Conservation (phyloP, 179 eudicot species). For the Beta macrorhiza region DNA sequence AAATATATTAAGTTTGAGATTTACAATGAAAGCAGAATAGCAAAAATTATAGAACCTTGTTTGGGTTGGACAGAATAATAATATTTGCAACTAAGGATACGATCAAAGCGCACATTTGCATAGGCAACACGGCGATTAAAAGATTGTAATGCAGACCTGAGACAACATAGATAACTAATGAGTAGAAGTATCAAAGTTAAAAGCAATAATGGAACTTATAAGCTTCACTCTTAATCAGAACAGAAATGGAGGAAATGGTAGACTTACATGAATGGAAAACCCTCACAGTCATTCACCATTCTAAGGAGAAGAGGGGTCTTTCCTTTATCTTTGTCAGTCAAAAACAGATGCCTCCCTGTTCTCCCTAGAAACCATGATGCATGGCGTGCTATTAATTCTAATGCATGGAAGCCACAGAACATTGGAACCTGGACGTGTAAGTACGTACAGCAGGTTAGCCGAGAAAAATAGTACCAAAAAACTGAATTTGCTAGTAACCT, state of each 20-base stretch:
- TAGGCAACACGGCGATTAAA: constrained; percentile 79
- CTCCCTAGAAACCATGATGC: constrained; percentile 73
- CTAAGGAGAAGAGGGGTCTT: constrained; percentile 74
- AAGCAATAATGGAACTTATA: not conserved
- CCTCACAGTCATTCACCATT: constrained; percentile 67
- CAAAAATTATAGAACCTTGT: no score
- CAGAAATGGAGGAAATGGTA: not conserved
- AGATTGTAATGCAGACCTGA: constrained; percentile 81
- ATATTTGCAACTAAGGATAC: constrained; percentile 58
- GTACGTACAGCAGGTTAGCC: not conserved
- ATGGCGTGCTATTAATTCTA: constrained; percentile 62
- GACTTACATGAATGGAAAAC: constrained; percentile 71
- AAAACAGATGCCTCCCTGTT: constrained; percentile 61
- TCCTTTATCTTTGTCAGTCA: constrained; percentile 59
- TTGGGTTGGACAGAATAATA: not conserved
- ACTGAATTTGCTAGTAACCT: not conserved
- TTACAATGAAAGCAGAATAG: no score
- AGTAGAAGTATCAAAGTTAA: not conserved
- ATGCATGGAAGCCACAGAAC: constrained; percentile 58
- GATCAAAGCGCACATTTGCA: constrained; percentile 80
- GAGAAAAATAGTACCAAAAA: not conserved
- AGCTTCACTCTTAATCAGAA: constrained; percentile 8
- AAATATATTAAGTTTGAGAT: no score
- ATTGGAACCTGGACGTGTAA: constrained; percentile 56
- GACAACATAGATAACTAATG: constrained; percentile 1